phyloP scores from a whole-genome alignment of 1,139 yeast genomes.

The Yamadazyma dushanensis region DNA sequence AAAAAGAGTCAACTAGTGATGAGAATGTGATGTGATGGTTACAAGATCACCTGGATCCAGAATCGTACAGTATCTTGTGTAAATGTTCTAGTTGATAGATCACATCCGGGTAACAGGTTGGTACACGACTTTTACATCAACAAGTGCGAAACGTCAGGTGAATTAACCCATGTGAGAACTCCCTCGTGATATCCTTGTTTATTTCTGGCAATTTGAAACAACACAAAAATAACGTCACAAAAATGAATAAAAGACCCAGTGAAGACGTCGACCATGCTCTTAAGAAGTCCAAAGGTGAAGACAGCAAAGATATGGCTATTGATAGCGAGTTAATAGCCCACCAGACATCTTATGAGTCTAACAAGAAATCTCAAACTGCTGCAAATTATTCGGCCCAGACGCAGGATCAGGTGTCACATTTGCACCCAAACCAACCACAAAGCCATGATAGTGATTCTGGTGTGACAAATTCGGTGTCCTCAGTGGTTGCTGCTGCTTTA shows the following conservation, averaged over 20 bases:
- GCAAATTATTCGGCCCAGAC: constrained; percentile 2
- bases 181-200: constrained; percentile 13
- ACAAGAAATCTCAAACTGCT: constrained; percentile 3
- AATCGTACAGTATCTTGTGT: too few species aligned
- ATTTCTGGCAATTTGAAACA: neutral
- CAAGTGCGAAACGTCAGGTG: constrained; percentile 10
- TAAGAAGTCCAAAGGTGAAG: constrained; percentile 2
- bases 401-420: constrained; percentile 1
- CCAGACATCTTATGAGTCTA: constrained; percentile 33
- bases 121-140: neutral
- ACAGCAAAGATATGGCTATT: constrained; percentile 22
- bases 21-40: too few species aligned
- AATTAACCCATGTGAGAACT: constrained; percentile 13
- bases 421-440: constrained; percentile 15
- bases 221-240: neutral
- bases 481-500: constrained; percentile 11
- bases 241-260: constrained; percentile 17
- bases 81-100: too few species aligned
- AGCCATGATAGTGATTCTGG: neutral
- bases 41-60: too few species aligned
- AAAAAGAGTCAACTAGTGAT: too few species aligned
- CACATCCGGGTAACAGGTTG: neutral
- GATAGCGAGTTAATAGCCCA: constrained; percentile 52
- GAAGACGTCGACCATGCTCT: constrained; percentile 7
- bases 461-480: constrained; percentile 1